phyloP scores from a whole-genome alignment of 495 filamentous ascomycete genomes.

The Elasticomyces elasticus region DNA sequence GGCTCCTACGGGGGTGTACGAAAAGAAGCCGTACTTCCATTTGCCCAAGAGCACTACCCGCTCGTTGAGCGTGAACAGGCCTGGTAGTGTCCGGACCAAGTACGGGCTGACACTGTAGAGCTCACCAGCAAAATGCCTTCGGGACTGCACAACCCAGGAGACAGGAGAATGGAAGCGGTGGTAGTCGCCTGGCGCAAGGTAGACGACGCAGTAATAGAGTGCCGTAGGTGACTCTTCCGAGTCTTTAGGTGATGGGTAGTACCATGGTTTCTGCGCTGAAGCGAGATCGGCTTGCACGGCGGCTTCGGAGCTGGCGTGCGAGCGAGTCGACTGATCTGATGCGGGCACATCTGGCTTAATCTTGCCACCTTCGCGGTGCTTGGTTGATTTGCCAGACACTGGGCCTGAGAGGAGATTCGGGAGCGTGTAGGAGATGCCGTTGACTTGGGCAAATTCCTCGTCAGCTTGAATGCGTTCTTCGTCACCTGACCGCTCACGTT shows the following conservation, averaged over 20 bases:
- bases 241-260: conserved; percentile 44
- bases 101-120: conserved; percentile 92
- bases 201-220: conserved; percentile 93
- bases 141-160: conserved; percentile 83
- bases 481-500: conserved; percentile 30
- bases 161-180: conserved; percentile 95
- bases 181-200: conserved; percentile 97
- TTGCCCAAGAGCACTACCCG: conserved; percentile 85
- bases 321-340: conserved; percentile 54
- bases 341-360: conserved; percentile 26
- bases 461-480: conserved; percentile 63
- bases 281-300: conserved; percentile 79
- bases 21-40: conserved; percentile 97
- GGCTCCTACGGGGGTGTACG: conserved; percentile 87
- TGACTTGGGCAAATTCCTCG: conserved; percentile 88
- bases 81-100: conserved; percentile 79
- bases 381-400: not conserved
- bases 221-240: conserved; percentile 44
- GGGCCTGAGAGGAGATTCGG: conserved; percentile 79
- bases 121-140: conserved; percentile 93
- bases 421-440: conserved; percentile 93
- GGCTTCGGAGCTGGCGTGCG: conserved; percentile 58
- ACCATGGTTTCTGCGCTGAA: conserved; percentile 56
- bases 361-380: conserved; percentile 15
- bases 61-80: conserved; percentile 93